Base-by-base conservation (phyloP, 352 stramenopile species). In the Ophiocytium majus region DNA sequence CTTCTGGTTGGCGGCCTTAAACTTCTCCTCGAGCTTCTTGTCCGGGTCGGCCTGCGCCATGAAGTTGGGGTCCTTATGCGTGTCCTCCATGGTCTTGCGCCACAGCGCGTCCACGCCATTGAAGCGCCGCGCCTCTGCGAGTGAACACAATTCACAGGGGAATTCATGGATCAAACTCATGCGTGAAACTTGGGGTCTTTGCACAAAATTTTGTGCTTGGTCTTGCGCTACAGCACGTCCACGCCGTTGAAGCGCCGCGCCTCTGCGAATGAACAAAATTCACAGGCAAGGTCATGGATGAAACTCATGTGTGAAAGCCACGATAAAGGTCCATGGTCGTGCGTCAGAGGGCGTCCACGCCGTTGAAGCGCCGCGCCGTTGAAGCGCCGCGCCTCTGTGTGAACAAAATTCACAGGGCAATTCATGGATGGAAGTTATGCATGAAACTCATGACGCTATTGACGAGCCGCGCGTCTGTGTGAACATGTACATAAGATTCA, bases 1-100 rank as follows among this genome's bases (percentile, higher is more conserved):
- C 81, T 97, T 97, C 80, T 97, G 92, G 86, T 97, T 97, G 14
- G 95, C 93, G 71, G 94, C 94, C 84, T 96, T 92, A 82, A 97
- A 97, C 83, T 97, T 97, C 35, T 94, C 91, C 63, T 97, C 86
- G 34, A 97, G 84, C 50, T 89, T 86, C 35, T 97, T 96, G 85
- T 97, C 95, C 85, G 94, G 93, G 31, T 93, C 92, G 10, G 94
- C 92, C 63, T 96, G 92, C 0, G 90, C 94, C 89, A 97, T 96
- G 83, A 96, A 96, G 50, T 92, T 95, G 0, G 94, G 93, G 31
- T 97, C 93, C 0, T 91, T 92, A 0, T 95, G 92, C 0, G 93
- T 95, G 35, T 97, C 94, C 63, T 95, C 92, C 93, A 98, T 96
- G 0, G 93, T 97, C 89, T 89, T 89, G 28, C 82, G 85, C 94